Evolutionary conservation across 305 asterid genomes (phyloP), one percentile per base, ranked within the genome.

Genomic region (Andrographis paniculata): DNA sequence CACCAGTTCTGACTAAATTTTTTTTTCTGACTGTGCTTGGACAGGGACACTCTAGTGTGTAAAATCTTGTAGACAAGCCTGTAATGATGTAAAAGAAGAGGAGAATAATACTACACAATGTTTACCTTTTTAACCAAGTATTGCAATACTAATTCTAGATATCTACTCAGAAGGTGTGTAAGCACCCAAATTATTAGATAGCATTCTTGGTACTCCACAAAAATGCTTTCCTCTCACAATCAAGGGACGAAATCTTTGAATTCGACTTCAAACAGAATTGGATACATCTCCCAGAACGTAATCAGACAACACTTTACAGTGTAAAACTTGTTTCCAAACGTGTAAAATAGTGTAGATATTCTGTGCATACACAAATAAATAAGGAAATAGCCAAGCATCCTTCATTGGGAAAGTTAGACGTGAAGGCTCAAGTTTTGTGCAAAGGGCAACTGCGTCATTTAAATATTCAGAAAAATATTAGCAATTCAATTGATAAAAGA

Each of bases 31-130:
- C 0, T 43, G 3, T 48, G 14, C 4, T 20, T 46, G 46, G 21
- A 17, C 61, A 30, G 48, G 41, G 27, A 48, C 20, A 48, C 53
- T 42, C 13, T 63, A 63, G 4, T 61, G 54, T 42, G 52, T 53
- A 54, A 54, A 33, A 7, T 48, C 41, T 14, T 49, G 50, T 47
- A 53, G 57, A 15, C 27, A 53, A 51, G 53, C 36, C 45, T 55
- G 42, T 18, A 31, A 16, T 44, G 23, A 50, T 58, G 67, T 63
- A 38, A 53, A 10, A 61, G 42, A 18, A 16, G 48, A 50, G 36
- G 50, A 46, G 17, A 30, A 38, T 45, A 33, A 30, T 38, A 40
- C 45, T 43, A 18, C 31, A 48, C 14, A 24, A 20, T 36, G 27
- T 12, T 49, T 53, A 41, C 41, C 18, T 5, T 35, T 42, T 11